These are phyloP conservation scores for Aspergillus bertholletiae DNA, from an alignment of 495 filamentous ascomycete genomes.

Conservation along the genomic window DNA sequence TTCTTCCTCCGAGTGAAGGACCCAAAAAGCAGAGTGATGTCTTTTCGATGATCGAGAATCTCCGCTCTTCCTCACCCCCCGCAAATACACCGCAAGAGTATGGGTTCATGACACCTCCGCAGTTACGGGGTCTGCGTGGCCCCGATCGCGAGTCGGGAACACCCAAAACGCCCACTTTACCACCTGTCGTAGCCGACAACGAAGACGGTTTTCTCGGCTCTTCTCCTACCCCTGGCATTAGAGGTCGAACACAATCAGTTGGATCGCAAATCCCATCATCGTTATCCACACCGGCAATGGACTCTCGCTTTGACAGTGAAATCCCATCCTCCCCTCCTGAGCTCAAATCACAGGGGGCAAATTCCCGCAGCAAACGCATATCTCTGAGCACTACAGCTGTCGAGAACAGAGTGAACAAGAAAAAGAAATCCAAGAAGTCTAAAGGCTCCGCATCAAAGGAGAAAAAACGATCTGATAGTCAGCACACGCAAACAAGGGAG, in stretches of 20 bases:
- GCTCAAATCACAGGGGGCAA: constrained; percentile 24
- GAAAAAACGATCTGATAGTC: constrained; percentile 1
- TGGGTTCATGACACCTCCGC: constrained; percentile 35
- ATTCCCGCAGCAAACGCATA: constrained; percentile 11
- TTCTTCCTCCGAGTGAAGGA: constrained; percentile 27
- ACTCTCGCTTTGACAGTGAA: constrained; percentile 21
- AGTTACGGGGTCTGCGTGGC: constrained; percentile 25
- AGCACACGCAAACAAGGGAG: neutral
- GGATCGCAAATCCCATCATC: constrained; percentile 15
- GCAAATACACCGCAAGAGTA: constrained; percentile 26
- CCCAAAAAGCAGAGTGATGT: constrained; percentile 55
- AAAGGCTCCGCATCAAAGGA: constrained; percentile 3
- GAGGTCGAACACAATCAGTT: constrained; percentile 27
- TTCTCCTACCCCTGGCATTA: constrained; percentile 72
- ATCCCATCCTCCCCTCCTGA: constrained; percentile 42
- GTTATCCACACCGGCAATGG: constrained; percentile 14
- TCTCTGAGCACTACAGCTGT: neutral
- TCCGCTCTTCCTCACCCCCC: constrained; percentile 56
- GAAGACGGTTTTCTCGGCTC: constrained; percentile 68
- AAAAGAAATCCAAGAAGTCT: constrained; percentile 14
- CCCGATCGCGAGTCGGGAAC: constrained; percentile 22
- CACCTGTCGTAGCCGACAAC: constrained; percentile 31
- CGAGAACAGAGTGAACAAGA: constrained; percentile 9
- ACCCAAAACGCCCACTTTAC: constrained; percentile 47
- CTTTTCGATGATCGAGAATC: constrained; percentile 66